phyloP scores from a whole-genome alignment of 2,329 filamentous ascomycete species.

The Pyrenochaeta sp. region DNA sequence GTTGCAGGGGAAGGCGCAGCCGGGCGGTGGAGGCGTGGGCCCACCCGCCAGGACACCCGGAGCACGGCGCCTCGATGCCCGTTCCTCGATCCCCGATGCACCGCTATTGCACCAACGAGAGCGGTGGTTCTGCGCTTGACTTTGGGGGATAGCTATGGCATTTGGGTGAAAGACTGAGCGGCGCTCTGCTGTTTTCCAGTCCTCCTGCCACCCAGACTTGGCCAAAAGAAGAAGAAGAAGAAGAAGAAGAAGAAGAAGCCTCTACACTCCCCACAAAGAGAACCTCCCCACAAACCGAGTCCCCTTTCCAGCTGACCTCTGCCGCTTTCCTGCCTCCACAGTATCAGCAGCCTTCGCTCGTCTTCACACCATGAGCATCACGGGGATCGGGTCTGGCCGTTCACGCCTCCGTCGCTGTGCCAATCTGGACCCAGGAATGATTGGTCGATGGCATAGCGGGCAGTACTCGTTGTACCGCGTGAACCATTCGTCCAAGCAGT shows the following conservation, averaged over 20 bases:
- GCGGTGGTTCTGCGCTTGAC: neutral
- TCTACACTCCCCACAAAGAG: too few relatives aligned
- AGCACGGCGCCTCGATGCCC: neutral
- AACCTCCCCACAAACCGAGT: too few relatives aligned
- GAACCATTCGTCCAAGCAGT: conserved; percentile 51
- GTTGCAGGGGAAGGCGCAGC: conserved; percentile 13
- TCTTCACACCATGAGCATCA: conserved; percentile 37
- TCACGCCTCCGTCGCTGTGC: conserved; percentile 13
- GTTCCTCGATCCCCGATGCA: too few relatives aligned
- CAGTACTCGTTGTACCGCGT: conserved; percentile 48
- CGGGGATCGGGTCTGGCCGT: conserved; percentile 18
- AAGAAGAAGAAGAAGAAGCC: too few relatives aligned
- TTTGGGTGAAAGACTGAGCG: conserved; percentile 3
- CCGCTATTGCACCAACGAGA: too few relatives aligned
- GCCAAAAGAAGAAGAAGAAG: too few relatives aligned
- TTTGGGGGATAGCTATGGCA: neutral
- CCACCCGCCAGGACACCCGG: neutral
- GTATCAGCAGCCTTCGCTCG: too few relatives aligned
- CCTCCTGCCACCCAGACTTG: too few relatives aligned
- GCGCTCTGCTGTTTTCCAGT: neutral
- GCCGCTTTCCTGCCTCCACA: neutral
- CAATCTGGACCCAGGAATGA: conserved; percentile 36
- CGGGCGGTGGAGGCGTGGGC: conserved; percentile 4
- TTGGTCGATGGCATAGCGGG: conserved; percentile 49
- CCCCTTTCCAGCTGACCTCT: too few relatives aligned